Conservation (phyloP, 78 protist species). For the Chrysochromulina parva region DNA sequence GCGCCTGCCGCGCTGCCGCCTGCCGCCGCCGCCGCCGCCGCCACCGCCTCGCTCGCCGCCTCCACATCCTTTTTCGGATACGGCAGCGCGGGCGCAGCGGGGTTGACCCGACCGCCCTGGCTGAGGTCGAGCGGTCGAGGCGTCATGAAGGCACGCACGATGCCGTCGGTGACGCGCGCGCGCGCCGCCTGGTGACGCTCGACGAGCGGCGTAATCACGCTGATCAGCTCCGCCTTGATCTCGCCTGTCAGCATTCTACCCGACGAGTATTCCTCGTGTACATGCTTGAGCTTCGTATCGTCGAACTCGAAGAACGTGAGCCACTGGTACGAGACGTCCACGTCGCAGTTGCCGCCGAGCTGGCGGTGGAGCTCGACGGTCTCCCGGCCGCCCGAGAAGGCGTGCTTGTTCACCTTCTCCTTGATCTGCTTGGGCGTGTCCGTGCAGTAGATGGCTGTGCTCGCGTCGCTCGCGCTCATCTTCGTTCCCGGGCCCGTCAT, state of each 20-base stretch:
- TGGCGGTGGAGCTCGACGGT: conserved; percentile 93
- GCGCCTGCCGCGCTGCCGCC: too few relatives aligned
- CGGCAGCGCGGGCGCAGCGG: too few relatives aligned
- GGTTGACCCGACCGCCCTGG: too few relatives aligned
- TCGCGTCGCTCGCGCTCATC: conserved; percentile 83
- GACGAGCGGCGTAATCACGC: conserved; percentile 50
- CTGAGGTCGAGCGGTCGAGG: not conserved
- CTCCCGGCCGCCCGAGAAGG: conserved; percentile 93
- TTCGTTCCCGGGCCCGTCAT: conserved; percentile 55
- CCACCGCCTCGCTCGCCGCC: too few relatives aligned
- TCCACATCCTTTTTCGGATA: too few relatives aligned
- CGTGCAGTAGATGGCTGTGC: conserved; percentile 87
- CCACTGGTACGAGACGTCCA: conserved; percentile 89
- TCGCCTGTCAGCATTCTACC: conserved; percentile 89
- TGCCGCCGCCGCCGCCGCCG: too few relatives aligned
- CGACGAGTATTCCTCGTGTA: conserved; percentile 65
- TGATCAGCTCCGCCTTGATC: conserved; percentile 76
- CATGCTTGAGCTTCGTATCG: conserved; percentile 77
- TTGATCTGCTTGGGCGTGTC: conserved; percentile 91
- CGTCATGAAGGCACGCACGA: not conserved
- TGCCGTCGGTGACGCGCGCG: not conserved
- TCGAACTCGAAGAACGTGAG: conserved; percentile 86
- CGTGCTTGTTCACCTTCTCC: conserved; percentile 85
- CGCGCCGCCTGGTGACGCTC: conserved; percentile 49
- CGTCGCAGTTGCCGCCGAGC: conserved; percentile 81